Evolutionary conservation across 139 green algal species (phyloP).

Genomic region (Chlamydomonas incerta): DNA sequence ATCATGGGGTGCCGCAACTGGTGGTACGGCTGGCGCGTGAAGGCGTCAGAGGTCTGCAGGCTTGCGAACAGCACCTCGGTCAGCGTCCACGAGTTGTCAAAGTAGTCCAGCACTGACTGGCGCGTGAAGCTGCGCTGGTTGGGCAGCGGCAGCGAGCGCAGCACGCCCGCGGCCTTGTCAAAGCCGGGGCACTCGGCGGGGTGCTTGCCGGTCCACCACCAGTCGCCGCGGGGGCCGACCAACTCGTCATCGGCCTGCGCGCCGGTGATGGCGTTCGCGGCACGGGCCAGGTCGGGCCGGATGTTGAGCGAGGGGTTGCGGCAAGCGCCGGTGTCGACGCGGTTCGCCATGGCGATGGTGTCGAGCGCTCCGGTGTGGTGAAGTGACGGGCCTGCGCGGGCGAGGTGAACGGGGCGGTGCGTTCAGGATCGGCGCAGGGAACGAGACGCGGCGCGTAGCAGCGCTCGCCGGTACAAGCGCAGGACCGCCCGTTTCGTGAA

Average conservation of each 20-base stretch:
- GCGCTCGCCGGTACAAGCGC: no score
- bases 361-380: no score
- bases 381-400: no score
- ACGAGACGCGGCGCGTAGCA: no score
- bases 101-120: slow-evolving; percentile 81
- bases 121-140: slow-evolving; percentile 58
- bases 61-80: slow-evolving; percentile 68
- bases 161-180: slow-evolving; percentile 53
- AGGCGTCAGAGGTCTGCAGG: slow-evolving; percentile 73
- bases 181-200: slow-evolving; percentile 61
- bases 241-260: slow-evolving; percentile 53
- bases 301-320: slow-evolving; percentile 65
- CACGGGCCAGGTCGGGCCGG: slow-evolving; percentile 28
- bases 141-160: slow-evolving; percentile 73
- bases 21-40: slow-evolving; percentile 82
- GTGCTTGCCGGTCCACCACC: slow-evolving; percentile 67
- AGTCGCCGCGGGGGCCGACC: slow-evolving; percentile 46
- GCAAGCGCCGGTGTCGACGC: slow-evolving; percentile 27
- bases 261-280: slow-evolving; percentile 34
- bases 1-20: slow-evolving; percentile 88
- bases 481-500: no score
- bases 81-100: slow-evolving; percentile 83
- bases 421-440: no score
- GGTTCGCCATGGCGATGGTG: not conserved
- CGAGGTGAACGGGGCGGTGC: no score